Percentiles rank a stretch among this genome's conserved stretches.
phyloP scores from a whole-genome alignment of 441 rosid genomes.

The Gossypium trilobum region DNA sequence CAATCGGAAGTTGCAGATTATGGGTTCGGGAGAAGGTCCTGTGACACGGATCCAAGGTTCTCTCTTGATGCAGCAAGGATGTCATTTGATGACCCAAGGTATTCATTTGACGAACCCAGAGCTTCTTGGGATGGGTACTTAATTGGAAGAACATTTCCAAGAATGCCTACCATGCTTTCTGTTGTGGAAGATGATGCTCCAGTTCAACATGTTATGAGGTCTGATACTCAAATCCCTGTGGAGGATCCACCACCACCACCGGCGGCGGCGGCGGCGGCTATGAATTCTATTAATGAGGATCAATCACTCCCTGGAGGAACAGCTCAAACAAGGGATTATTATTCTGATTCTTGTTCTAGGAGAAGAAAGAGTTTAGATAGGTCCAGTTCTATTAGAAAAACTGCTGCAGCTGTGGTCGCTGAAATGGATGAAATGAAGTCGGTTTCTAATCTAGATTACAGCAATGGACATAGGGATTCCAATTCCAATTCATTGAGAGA shows the following conservation, averaged over 20 bases:
- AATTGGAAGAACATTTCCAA: slow-evolving; percentile 53
- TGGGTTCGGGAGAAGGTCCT: slow-evolving; percentile 86
- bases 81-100: slow-evolving; percentile 70
- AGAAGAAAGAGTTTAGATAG: slow-evolving; percentile 83
- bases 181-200: slow-evolving; percentile 89
- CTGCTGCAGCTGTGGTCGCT: slow-evolving; percentile 68
- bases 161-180: slow-evolving; percentile 82
- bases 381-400: slow-evolving; percentile 70
- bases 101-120: slow-evolving; percentile 90
- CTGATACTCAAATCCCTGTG: slow-evolving; percentile 83
- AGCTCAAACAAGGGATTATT: slow-evolving; percentile 81
- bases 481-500: slow-evolving; percentile 71
- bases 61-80: slow-evolving; percentile 84
- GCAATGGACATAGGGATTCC: slow-evolving; percentile 37
- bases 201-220: slow-evolving; percentile 43
- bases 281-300: slow-evolving; percentile 37
- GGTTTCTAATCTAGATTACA: slow-evolving; percentile 41
- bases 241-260: slow-evolving; percentile 39
- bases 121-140: slow-evolving; percentile 93
- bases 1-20: slow-evolving; percentile 98
- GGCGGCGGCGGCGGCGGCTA: neutral
- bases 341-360: slow-evolving; percentile 69
- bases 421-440: slow-evolving; percentile 77
- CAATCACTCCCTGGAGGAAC: slow-evolving; percentile 81
- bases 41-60: slow-evolving; percentile 95